These are phyloP conservation scores for Chaetomium strumarium DNA, from an alignment of 2,329 filamentous ascomycete genomes.

Conservation along the genomic window DNA sequence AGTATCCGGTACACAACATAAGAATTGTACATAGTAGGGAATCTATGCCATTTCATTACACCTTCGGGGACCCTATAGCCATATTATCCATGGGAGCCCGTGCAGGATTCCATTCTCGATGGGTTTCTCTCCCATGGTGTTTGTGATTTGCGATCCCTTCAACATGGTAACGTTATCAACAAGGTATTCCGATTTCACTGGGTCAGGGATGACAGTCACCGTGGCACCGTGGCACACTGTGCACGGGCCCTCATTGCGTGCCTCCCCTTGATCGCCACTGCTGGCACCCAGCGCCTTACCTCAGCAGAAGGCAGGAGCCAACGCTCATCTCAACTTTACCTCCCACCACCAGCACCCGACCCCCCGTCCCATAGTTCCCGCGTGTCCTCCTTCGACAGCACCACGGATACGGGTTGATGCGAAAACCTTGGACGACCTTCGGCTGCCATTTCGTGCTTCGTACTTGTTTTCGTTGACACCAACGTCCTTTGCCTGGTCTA, in stretches of 20 bases:
- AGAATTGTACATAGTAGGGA: too few species aligned
- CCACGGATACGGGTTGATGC: background rate
- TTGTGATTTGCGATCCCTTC: too few species aligned
- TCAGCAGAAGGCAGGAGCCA: conserved; percentile 16
- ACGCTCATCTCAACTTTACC: conserved; percentile 5
- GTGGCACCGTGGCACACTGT: conserved; percentile 7
- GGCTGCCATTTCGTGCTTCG: background rate
- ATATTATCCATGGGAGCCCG: too few species aligned
- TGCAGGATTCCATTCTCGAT: too few species aligned
- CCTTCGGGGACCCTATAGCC: too few species aligned
- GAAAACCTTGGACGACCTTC: background rate
- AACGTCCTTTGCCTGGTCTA: background rate
- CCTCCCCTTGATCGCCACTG: conserved; percentile 15
- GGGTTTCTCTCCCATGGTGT: background rate
- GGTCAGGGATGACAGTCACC: conserved; percentile 11
- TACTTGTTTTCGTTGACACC: background rate
- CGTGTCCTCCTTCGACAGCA: too few species aligned
- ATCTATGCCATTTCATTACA: too few species aligned
- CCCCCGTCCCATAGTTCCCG: too few species aligned
- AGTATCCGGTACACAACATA: too few species aligned
- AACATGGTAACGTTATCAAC: too few species aligned
- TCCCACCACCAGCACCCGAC: background rate
- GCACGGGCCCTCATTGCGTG: conserved; percentile 3
- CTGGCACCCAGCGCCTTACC: conserved; percentile 10
- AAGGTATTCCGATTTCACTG: too few species aligned